phyloP scores from a whole-genome alignment of 306 rosid species.

The Corylus americana region DNA sequence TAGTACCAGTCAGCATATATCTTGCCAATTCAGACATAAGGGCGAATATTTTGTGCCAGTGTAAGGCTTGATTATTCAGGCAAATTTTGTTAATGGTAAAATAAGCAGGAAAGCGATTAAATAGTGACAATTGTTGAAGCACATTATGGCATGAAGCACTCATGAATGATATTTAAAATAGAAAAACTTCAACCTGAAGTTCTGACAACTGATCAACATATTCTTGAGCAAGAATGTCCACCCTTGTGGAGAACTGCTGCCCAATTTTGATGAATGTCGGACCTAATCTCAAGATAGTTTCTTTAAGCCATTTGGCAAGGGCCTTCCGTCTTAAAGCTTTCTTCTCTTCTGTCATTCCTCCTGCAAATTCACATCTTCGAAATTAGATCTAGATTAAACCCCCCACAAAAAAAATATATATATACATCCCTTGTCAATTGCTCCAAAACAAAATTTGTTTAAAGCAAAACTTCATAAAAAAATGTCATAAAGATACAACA shows the following conservation, averaged over 20 bases:
- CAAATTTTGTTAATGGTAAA: too few relatives aligned
- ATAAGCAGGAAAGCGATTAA: neutral
- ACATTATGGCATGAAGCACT: neutral
- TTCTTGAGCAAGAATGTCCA: slow-evolving; percentile 97
- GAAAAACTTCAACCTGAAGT: slow-evolving; percentile 72
- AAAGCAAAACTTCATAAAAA: neutral
- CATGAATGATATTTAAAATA: slow-evolving; percentile 16
- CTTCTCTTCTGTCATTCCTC: slow-evolving; percentile 91
- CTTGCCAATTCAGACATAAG: neutral
- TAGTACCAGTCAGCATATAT: neutral
- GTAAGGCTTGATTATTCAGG: neutral
- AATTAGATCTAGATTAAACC: neutral
- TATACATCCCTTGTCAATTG: neutral
- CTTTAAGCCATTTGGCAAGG: slow-evolving; percentile 98
- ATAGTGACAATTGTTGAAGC: neutral
- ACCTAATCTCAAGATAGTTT: slow-evolving; percentile 92
- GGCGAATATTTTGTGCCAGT: neutral
- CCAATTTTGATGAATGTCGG: slow-evolving; percentile 98
- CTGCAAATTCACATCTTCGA: slow-evolving; percentile 35
- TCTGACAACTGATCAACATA: slow-evolving; percentile 95
- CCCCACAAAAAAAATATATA: neutral
- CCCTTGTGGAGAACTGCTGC: slow-evolving; percentile 99
- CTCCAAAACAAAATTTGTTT: neutral
- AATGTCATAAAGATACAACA: neutral
- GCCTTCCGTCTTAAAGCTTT: slow-evolving; percentile 65